Base-by-base conservation (phyloP, 371 early-diverging fungal genomes). In the Chytridiales sp. region DNA sequence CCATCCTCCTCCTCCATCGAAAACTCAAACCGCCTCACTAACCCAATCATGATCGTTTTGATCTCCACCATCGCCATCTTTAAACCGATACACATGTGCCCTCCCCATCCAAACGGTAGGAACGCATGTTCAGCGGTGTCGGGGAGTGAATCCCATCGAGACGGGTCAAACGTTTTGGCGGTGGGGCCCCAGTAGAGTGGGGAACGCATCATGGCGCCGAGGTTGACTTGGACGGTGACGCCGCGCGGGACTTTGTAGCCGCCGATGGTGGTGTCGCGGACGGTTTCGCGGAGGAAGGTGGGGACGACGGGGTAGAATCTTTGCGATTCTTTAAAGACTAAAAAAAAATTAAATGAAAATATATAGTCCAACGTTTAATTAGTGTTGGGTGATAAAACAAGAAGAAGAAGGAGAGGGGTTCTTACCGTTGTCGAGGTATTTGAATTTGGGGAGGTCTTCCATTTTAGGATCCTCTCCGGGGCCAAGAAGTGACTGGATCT, bases 401-500 rank as follows among this genome's bases (percentile, higher is more conserved):
- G n/a, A n/a, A n/a, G n/a, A n/a, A n/a, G n/a, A n/a, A n/a, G n/a
- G n/a, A n/a, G n/a, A n/a, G n/a, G n/a, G n/a, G n/a, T 1, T 46
- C 24, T 1, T 68, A 30, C 55, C 73, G 60, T 64, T 66, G 24
- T 77, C 74, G 1, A 80, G 44, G 58, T 80, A 83, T 3, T 59
- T 47, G 55, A 86, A 67, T 30, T 75, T 49, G 1, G 60, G 52
- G 24, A 76, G 53, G 30, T 83, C 47, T 5, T 62, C 56, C 5
- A 38, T 17, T 3, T 31, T 72, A 54, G 75, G 77, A 17, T 62
- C 51, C 0, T 79, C 74, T 17, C 79, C 82, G 21, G 63, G 39
- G 26, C 71, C 84, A 4, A 86, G 41, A 9, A 79, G 68, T n/a
- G 36, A 34, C 47, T 81, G 62, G 0, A 81, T 80, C 46, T 80